phyloP scores from a whole-genome alignment of 169 alveolate genomes.

The Ichthyophthirius multifiliis region DNA sequence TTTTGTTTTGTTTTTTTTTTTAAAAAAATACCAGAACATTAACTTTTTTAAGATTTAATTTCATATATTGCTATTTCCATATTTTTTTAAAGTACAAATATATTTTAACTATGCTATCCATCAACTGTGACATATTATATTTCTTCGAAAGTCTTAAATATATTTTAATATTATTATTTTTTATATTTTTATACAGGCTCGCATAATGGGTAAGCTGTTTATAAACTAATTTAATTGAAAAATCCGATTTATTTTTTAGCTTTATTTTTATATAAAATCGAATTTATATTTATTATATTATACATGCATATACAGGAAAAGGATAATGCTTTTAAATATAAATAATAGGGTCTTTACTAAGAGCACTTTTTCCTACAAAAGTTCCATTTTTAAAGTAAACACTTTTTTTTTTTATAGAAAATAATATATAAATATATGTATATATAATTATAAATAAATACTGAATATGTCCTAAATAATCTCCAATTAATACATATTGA shows the following conservation, averaged over 20 bases:
- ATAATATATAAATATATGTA: not conserved
- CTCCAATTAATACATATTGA: not conserved
- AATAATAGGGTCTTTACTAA: not conserved
- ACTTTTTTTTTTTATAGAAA: not conserved
- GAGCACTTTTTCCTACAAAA: not conserved
- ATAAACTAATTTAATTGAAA: not conserved
- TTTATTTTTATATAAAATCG: not conserved
- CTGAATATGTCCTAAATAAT: constrained; percentile 1
- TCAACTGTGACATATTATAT: not conserved
- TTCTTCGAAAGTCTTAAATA: not conserved
- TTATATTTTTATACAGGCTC: not conserved
- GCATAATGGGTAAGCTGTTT: not conserved
- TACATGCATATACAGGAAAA: not conserved
- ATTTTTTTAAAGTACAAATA: not conserved
- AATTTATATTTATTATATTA: not conserved
- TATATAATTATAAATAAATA: not conserved
- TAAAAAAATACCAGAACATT: not conserved
- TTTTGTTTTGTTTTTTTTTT: not conserved
- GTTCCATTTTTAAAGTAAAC: constrained; percentile 10
- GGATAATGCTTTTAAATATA: not conserved
- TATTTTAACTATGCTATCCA: not conserved
- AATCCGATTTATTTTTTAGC: not conserved
- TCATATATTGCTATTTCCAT: not conserved
- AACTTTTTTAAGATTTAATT: not conserved
- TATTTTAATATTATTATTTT: not conserved